Conservation (phyloP, 1,284 basidiomycete genomes). For the Apiotrichum sp. region DNA sequence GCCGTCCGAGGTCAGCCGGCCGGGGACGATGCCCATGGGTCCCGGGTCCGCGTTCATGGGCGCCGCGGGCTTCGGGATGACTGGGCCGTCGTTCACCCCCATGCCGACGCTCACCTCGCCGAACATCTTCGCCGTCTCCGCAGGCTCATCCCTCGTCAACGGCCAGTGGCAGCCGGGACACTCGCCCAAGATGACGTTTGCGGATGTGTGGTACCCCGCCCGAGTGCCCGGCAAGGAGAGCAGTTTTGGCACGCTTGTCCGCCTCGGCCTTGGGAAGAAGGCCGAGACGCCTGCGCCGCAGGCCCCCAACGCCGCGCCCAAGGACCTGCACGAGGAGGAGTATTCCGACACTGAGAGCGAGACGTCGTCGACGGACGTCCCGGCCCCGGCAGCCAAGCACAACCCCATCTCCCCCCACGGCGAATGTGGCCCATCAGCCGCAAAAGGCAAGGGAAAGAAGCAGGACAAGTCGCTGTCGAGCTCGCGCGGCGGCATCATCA, state of each 20-base stretch:
- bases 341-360: conserved; percentile 13
- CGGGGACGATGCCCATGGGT: not conserved
- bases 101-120: conserved; percentile 11
- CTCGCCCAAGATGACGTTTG: conserved; percentile 32
- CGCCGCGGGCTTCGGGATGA: conserved; percentile 15
- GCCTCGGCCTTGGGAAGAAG: conserved; percentile 16
- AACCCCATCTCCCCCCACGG: conserved; percentile 6
- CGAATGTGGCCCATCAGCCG: not conserved
- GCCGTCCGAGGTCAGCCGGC: conserved; percentile 13
- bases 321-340: conserved; percentile 14
- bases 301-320: conserved; percentile 3
- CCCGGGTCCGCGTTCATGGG: conserved; percentile 27
- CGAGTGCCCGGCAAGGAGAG: conserved; percentile 25
- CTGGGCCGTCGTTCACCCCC: conserved; percentile 13
- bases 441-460: conserved; percentile 8
- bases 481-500: conserved; percentile 16
- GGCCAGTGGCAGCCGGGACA: conserved; percentile 35
- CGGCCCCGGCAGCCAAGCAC: conserved; percentile 1
- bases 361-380: conserved; percentile 1
- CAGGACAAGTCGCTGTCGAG: conserved; percentile 11
- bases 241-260: conserved; percentile 28
- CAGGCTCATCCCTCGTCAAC: conserved; percentile 37
- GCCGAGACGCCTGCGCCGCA: conserved; percentile 1
- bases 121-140: conserved; percentile 25
- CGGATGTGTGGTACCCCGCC: conserved; percentile 38